phyloP scores from a whole-genome alignment of 495 filamentous ascomycete species.

The Cudoniella acicularis region DNA sequence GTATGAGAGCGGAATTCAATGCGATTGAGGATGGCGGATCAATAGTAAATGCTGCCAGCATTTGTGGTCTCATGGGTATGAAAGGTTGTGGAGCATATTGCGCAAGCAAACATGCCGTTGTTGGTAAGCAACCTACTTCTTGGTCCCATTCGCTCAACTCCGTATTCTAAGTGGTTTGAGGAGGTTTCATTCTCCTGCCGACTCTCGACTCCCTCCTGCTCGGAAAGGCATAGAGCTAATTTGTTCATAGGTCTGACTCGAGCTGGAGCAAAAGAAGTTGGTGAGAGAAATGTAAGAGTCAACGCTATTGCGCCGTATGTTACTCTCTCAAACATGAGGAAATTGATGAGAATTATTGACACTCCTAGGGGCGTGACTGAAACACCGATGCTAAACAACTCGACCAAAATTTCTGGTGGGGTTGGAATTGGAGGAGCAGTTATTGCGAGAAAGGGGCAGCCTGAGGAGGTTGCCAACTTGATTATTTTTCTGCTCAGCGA shows the following conservation, averaged over 20 bases:
- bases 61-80: constrained; percentile 45
- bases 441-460: constrained; percentile 33
- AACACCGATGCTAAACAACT: constrained; percentile 31
- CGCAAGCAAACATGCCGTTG: constrained; percentile 53
- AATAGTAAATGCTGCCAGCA: constrained; percentile 55
- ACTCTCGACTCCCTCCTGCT: no score
- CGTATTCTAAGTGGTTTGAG: no score
- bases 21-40: constrained; percentile 32
- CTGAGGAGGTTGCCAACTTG: constrained; percentile 48
- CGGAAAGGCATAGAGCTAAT: no score
- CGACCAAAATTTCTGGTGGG: background rate
- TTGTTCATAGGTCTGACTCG: constrained; percentile 55
- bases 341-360: background rate
- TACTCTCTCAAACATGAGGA: constrained; percentile 10
- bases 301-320: constrained; percentile 55
- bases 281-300: constrained; percentile 45
- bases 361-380: constrained; percentile 34
- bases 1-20: constrained; percentile 40
- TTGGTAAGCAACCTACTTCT: no score
- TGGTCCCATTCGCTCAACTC: no score
- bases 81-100: constrained; percentile 42
- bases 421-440: background rate
- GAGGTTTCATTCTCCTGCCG: no score
- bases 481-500: constrained; percentile 56
- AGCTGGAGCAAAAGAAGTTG: constrained; percentile 53